These are phyloP conservation scores for Hypoxylon sp. DNA, from an alignment of 2,329 filamentous ascomycete genomes.

Conservation along the genomic window DNA sequence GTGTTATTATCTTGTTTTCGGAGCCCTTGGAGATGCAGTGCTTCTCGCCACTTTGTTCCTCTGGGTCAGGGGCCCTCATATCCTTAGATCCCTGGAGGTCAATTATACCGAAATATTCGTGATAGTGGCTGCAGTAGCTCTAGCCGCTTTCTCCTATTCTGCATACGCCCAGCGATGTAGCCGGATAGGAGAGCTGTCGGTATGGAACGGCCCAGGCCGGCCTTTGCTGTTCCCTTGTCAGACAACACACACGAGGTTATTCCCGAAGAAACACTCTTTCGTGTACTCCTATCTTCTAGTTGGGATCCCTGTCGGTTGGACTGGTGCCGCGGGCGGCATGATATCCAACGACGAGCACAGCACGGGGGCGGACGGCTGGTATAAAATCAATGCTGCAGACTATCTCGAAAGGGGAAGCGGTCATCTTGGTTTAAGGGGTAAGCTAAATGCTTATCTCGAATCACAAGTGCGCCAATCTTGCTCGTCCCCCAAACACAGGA, in stretches of 20 bases:
- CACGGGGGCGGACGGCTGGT: conserved; percentile 63
- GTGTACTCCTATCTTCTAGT: conserved; percentile 79
- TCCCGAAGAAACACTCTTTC: conserved; percentile 78
- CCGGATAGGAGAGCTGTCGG: conserved; percentile 17
- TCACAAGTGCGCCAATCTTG: conserved; percentile 63
- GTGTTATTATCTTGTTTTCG: conserved; percentile 43
- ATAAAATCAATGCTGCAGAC: conserved; percentile 71
- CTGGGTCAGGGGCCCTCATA: conserved; percentile 21
- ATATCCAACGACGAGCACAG: conserved; percentile 63
- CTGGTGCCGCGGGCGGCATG: conserved; percentile 68
- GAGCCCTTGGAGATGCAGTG: conserved; percentile 39
- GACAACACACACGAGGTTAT: conserved; percentile 76
- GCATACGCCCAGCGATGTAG: conserved; percentile 14
- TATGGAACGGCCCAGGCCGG: conserved; percentile 52
- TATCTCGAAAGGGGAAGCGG: conserved; percentile 71
- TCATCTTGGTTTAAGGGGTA: conserved; percentile 71
- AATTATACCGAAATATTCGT: conserved; percentile 15
- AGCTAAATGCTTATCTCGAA: conserved; percentile 72
- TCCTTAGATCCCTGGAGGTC: conserved; percentile 20
- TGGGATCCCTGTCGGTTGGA: conserved; percentile 76
- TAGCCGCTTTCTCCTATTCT: conserved; percentile 15
- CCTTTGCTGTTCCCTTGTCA: conserved; percentile 75
- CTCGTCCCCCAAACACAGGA: background rate
- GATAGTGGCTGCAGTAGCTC: conserved; percentile 13
- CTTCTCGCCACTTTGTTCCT: conserved; percentile 37